Evolutionary conservation across 1,284 basidiomycete genomes (phyloP).

Genomic region (Cutaneotrichosporon mucoides): DNA sequence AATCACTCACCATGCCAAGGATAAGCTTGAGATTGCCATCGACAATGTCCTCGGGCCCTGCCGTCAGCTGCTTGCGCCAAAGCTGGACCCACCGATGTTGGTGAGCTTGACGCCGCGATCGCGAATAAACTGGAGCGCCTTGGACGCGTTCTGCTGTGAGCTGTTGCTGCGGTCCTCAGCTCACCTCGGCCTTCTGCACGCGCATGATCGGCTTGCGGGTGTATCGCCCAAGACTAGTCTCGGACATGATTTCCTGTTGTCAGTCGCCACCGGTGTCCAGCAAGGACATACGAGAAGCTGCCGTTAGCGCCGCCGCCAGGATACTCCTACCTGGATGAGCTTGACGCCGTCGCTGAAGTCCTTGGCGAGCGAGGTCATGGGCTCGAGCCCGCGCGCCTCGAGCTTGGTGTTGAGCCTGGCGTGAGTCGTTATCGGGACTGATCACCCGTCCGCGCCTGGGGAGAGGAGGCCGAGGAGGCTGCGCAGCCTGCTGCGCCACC

Average conservation of each 20-base stretch:
- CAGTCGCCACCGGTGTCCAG: neutral
- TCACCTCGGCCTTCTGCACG: constrained; percentile 84
- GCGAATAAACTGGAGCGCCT: constrained; percentile 91
- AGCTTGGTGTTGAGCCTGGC: constrained; percentile 91
- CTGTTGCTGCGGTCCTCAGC: neutral
- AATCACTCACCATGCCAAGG: constrained; percentile 67
- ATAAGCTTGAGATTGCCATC: constrained; percentile 97
- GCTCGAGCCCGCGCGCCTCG: constrained; percentile 73
- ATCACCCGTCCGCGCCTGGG: too few relatives aligned
- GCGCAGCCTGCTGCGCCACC: too few relatives aligned
- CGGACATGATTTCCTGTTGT: constrained; percentile 87
- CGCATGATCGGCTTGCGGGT: constrained; percentile 86
- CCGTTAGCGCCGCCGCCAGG: neutral
- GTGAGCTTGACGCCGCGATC: constrained; percentile 92
- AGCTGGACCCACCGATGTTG: constrained; percentile 73
- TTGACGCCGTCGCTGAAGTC: constrained; percentile 94
- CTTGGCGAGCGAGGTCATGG: constrained; percentile 84
- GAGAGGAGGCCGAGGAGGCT: too few relatives aligned
- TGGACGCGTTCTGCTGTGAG: constrained; percentile 71
- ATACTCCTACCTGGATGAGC: constrained; percentile 62
- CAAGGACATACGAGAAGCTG: constrained; percentile 64
- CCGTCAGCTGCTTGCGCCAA: neutral
- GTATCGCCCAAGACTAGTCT: constrained; percentile 83
- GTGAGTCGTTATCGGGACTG: neutral
- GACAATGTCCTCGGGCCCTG: constrained; percentile 71